Conservation (phyloP, 2,329 filamentous ascomycete species). For the Pseudodiploospora longispora region DNA sequence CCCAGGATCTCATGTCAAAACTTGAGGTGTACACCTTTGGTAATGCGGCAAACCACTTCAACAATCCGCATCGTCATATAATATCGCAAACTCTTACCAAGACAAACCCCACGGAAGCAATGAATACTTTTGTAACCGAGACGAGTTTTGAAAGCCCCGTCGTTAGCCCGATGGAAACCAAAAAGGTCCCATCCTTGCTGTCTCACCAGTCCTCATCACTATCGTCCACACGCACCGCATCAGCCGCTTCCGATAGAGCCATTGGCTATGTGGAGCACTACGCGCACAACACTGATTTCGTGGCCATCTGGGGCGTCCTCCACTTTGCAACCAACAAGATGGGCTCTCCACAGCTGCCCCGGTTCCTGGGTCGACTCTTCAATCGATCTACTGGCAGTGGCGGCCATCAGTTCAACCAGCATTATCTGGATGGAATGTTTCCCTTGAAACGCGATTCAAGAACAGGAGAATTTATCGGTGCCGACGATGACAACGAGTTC, state of each 20-base stretch:
- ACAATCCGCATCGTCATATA: conserved; percentile 57
- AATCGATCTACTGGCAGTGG: conserved; percentile 40
- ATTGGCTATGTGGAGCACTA: conserved; percentile 76
- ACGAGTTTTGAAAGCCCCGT: conserved; percentile 21
- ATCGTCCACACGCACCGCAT: conserved; percentile 27
- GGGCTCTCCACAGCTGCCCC: conserved; percentile 39
- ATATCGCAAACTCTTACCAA: conserved; percentile 31
- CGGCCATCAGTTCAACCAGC: conserved; percentile 52
- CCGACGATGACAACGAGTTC: conserved; percentile 45
- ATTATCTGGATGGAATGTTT: conserved; percentile 56
- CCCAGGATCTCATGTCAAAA: conserved; percentile 56
- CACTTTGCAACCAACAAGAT: conserved; percentile 49
- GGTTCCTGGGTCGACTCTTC: conserved; percentile 57
- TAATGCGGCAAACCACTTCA: conserved; percentile 73
- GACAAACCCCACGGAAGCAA: conserved; percentile 26
- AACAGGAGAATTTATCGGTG: conserved; percentile 33
- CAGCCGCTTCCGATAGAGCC: conserved; percentile 36
- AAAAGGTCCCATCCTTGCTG: conserved; percentile 8
- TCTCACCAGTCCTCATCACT: conserved; percentile 18
- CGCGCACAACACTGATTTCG: conserved; percentile 65
- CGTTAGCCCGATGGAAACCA: conserved; percentile 13
- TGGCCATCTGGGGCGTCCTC: conserved; percentile 65
- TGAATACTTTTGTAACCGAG: conserved; percentile 28
- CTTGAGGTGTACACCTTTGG: conserved; percentile 75
- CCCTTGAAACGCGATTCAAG: conserved; percentile 36